Percentiles rank a stretch among this genome's conserved stretches.
Conservation (phyloP, 176 grass and related monocot species). For the Oryza australiensis region DNA sequence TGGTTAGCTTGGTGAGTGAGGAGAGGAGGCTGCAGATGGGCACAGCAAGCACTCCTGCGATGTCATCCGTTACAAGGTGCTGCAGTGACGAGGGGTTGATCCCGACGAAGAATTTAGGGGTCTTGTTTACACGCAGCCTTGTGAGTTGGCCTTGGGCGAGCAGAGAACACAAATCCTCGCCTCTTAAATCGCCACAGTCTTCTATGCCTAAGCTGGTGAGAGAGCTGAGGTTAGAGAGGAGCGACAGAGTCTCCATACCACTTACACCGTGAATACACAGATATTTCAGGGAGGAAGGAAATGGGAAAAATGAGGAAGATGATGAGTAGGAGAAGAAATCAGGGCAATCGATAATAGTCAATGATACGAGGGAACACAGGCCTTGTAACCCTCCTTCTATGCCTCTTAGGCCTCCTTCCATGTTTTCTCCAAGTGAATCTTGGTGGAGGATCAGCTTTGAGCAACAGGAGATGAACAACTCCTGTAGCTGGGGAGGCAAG, state of each 20-base stretch:
- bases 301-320: background rate
- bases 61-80: accelerated
- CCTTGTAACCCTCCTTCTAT: background rate
- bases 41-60: background rate
- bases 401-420: too few species aligned
- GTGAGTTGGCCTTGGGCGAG: too few species aligned
- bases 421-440: too few species aligned
- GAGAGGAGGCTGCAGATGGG: slow-evolving; percentile 12
- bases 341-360: accelerated
- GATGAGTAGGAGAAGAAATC: background rate
- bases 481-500: too few species aligned
- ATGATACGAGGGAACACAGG: background rate
- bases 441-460: too few species aligned
- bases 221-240: background rate
- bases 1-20: background rate
- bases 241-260: background rate
- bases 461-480: too few species aligned
- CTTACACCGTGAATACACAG: accelerated
- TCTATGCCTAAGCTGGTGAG: background rate
- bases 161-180: background rate
- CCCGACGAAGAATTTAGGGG: background rate
- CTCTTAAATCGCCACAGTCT: background rate
- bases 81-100: background rate
- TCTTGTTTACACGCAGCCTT: too few species aligned
- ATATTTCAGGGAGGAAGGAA: background rate